Evolutionary conservation across 2,329 filamentous ascomycete species (phyloP), one percentile per base, ranked within the genome.

Genomic region (Talaromyces sp.): DNA sequence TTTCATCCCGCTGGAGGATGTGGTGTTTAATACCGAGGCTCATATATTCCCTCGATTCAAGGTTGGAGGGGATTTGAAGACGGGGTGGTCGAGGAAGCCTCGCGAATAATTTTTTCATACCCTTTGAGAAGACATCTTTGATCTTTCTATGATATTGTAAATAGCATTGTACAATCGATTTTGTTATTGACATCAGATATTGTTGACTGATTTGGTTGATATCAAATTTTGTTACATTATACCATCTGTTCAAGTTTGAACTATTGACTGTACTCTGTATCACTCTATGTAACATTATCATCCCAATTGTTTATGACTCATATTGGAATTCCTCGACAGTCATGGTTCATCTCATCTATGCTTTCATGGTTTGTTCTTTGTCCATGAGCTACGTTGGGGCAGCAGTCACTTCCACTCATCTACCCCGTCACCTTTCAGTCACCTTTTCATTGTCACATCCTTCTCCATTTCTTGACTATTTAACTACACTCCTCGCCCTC

Each of bases 21-120:
- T 97, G 31, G 93, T 99, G 45, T 88, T 98, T 74, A 99, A 99
- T 77, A 99, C 95, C 1, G 95, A 99, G 80, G 95, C 93, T 1
- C 95, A 99, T 78, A 87, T 91, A 1, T 85, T 99, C 66, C 95
- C 95, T 8, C 84, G 90, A 45, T 99, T 99, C 75, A 88, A 95
- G 73, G 87, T 95, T 77, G 89, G 71, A 7, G 76, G 76, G 3
- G 76, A 78, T 37, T 69, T 80, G 64, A 79, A 75, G 68, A 80
- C 78, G 0, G 77, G 77, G 1, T 80, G 78, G 78, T 68, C 70
- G 62, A 73, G 78, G 67, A 74, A 75, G 54, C 67, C 69, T 49
- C 66, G 65, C 24, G 43, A 61, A 64, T 39, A 58, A 16, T 10
- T 37, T 39, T 56, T 7, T 14, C 19, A 47, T 64, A 11, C 59